Evolutionary conservation across 805 yeast species (phyloP), one percentile per base, ranked within the genome.

Genomic region (Yamadazyma olivae): DNA sequence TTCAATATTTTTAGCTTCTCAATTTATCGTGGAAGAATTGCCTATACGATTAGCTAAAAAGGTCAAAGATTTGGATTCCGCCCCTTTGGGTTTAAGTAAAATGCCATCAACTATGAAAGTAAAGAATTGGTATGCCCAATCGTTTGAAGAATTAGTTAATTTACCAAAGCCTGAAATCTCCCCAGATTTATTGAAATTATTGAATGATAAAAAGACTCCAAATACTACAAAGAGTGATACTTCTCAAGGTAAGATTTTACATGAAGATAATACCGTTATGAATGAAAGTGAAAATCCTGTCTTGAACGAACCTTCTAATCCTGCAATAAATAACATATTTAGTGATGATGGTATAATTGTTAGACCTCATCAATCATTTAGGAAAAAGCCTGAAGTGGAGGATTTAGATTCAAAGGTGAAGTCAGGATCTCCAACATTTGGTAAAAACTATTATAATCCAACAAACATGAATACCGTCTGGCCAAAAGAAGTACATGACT

Each of bases 41-140:
- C 96, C 96, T 1, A 85, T 88, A 27, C 70, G 96, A 41, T 68
- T 88, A 32, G 95, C 95, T 2, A 86, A 83, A 50, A 74, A 95
- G 35, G 95, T 88, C 22, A 80, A 83, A 53, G 96, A 88, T 51
- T 66, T 89, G 40, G 95, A 88, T 27, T 74, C 75, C 17, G 74
- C 93, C 20, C 96, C 96, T 0, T 70, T 79, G 47, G 89, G 87
- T 0, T 68, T 89, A 36, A 74, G 71, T 46, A 69, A 79, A 20
- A 81, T 81, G 78, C 87, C 88, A 1, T 79, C 88, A 3, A 86
- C 90, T 33, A 65, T 75, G 34, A 73, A 79, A 45, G 96, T 88
- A 13, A 75, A 81, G 41, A 78, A 87, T 54, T 89, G 96, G 96
- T 89, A 88, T 56, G 90, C 90, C 1, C 93, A 87, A 55, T 81